Conservation (phyloP, 805 yeast species). For the Cephaloascus albidus region DNA sequence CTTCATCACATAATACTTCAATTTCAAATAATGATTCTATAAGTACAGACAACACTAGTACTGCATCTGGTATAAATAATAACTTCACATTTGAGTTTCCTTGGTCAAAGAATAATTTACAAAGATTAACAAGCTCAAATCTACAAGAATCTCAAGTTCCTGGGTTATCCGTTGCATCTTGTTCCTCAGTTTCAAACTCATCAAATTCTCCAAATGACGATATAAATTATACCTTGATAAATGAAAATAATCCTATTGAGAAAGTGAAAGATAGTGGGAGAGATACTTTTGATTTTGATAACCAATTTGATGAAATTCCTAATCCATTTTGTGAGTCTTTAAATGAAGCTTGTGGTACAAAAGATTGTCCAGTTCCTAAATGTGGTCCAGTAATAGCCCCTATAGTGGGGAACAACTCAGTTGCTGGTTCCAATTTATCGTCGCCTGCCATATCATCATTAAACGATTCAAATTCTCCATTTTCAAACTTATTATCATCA, state of each 20-base stretch:
- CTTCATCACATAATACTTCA: slow-evolving; percentile 5
- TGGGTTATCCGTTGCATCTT: slow-evolving; percentile 13
- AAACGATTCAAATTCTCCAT: slow-evolving; percentile 1
- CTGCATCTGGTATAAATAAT: neutral
- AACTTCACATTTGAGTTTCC: slow-evolving; percentile 48
- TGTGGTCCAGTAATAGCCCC: slow-evolving; percentile 2
- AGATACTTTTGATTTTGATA: neutral
- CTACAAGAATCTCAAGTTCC: slow-evolving; percentile 3
- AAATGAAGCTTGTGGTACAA: slow-evolving; percentile 77
- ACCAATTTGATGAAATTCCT: slow-evolving; percentile 57
- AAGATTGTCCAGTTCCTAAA: slow-evolving; percentile 56
- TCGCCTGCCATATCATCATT: slow-evolving; percentile 3
- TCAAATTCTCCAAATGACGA: slow-evolving; percentile 20
- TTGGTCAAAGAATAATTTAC: slow-evolving; percentile 22
- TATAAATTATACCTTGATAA: slow-evolving; percentile 7
- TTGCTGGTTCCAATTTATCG: slow-evolving; percentile 4
- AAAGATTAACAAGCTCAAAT: neutral
- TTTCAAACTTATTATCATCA: neutral
- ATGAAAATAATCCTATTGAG: slow-evolving; percentile 6
- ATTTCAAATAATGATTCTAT: slow-evolving; percentile 1
- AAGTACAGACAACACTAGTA: slow-evolving; percentile 2
- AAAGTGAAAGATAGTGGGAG: slow-evolving; percentile 5
- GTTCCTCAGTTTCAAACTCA: slow-evolving; percentile 19
- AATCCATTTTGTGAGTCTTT: slow-evolving; percentile 69
- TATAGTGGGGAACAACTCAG: neutral